phyloP scores from a whole-genome alignment of 202 grass and related monocot genomes.

The Panicum hallii region DNA sequence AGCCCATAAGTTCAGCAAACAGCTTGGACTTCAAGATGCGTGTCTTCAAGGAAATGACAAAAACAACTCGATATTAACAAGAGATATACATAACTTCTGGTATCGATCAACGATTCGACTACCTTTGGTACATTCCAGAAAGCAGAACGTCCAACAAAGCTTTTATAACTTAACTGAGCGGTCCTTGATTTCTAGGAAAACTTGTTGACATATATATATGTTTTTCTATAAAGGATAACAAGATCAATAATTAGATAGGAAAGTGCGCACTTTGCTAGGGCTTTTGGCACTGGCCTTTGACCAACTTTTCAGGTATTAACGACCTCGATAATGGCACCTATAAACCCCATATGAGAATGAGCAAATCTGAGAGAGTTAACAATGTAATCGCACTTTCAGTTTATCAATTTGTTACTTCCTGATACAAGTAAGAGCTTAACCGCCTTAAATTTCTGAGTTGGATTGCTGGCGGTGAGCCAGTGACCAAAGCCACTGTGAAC shows the following conservation, averaged over 20 bases:
- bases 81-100: not conserved
- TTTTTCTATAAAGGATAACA: not conserved
- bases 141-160: not conserved
- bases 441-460: not conserved
- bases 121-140: not conserved
- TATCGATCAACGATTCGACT: no score
- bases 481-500: not conserved
- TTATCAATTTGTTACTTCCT: not conserved
- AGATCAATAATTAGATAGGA: not conserved
- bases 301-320: not conserved
- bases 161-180: not conserved
- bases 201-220: not conserved
- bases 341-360: slow-evolving; percentile 18
- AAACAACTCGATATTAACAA: not conserved
- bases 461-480: not conserved
- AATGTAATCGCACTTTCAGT: not conserved
- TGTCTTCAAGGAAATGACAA: not conserved
- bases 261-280: not conserved
- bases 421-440: not conserved
- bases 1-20: not conserved
- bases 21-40: not conserved
- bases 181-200: not conserved
- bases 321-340: not conserved
- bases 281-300: not conserved
- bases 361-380: not conserved